phyloP scores from a whole-genome alignment of 2,329 filamentous ascomycete species.

The Trichoderma citrinoviride region DNA sequence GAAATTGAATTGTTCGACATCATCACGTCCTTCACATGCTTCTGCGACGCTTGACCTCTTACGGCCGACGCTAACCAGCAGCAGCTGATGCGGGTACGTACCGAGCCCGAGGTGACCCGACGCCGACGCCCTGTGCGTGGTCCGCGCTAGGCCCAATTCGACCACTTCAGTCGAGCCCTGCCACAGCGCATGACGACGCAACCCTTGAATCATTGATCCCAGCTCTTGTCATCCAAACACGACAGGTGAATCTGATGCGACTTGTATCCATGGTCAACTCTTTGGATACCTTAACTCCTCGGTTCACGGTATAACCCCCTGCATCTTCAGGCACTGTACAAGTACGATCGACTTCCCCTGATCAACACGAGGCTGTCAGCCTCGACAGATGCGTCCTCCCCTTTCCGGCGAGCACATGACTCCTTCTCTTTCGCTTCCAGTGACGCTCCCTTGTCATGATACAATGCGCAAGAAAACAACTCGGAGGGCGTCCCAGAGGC shows the following conservation, averaged over 20 bases:
- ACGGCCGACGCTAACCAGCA: not conserved
- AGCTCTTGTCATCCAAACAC: not conserved
- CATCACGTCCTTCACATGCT: constrained; percentile 1
- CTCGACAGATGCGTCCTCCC: not conserved
- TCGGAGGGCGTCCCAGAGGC: not conserved
- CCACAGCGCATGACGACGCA: not conserved
- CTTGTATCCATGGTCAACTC: not conserved
- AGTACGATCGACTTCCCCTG: not conserved
- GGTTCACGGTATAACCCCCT: no score
- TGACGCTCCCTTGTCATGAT: not conserved
- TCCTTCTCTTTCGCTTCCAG: constrained; percentile 9
- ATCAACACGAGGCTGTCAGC: not conserved
- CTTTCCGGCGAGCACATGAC: constrained; percentile 14
- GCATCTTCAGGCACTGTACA: not conserved
- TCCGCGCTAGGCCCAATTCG: not conserved
- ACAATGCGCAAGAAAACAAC: constrained; percentile 1
- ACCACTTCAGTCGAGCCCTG: not conserved
- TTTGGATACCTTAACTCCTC: no score
- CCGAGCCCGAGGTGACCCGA: not conserved
- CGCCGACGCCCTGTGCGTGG: not conserved
- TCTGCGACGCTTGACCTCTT: not conserved
- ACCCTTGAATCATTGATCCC: not conserved
- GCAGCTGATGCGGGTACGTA: not conserved
- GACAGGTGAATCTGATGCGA: not conserved
- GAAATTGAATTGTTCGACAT: no score